These are phyloP conservation scores for Stenogyne calaminthoides DNA, from an alignment of 305 asterid species.

Conservation along the genomic window DNA sequence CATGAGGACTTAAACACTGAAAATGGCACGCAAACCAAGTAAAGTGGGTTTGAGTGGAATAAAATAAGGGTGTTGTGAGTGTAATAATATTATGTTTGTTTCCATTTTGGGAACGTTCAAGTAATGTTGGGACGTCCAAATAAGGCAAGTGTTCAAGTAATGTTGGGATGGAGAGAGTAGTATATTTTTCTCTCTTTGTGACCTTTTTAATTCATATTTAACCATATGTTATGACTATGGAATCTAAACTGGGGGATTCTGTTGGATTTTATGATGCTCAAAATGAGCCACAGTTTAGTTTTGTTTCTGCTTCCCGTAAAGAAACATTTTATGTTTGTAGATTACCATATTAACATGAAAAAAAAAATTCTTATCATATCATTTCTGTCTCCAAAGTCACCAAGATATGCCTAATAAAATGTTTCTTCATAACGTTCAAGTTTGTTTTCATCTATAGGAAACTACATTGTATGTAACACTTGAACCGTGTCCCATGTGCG, in stretches of 20 bases:
- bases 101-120: no score
- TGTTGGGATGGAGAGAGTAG: no score
- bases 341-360: background rate
- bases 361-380: background rate
- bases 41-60: no score
- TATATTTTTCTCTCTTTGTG: background rate
- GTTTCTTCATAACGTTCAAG: constrained; percentile 11
- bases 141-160: no score
- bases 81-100: no score
- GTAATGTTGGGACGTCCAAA: no score
- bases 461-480: constrained; percentile 91
- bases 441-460: constrained; percentile 44
- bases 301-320: background rate
- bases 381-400: background rate
- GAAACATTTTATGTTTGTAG: background rate
- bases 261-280: background rate
- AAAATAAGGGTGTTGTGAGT: no score
- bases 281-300: background rate
- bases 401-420: constrained; percentile 3
- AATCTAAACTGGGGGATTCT: background rate
- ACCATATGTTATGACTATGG: background rate
- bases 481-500: constrained; percentile 99
- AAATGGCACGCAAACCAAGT: no score
- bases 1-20: no score
- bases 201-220: background rate